phyloP scores from a whole-genome alignment of 768 basidiomycete genomes.

The Tubosaeta sp. region DNA sequence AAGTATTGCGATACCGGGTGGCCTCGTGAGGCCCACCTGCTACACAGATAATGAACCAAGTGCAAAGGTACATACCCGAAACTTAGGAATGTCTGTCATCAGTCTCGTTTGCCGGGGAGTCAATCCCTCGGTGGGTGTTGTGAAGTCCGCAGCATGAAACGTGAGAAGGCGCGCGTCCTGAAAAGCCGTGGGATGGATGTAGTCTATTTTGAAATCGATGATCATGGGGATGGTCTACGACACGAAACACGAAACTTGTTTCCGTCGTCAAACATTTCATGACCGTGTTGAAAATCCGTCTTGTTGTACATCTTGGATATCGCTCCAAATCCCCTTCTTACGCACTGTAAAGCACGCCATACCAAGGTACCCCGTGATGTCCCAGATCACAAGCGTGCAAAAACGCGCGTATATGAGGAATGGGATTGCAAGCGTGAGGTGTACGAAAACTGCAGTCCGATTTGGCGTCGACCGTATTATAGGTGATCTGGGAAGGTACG shows the following conservation, averaged over 20 bases:
- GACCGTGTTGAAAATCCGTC: constrained; percentile 21
- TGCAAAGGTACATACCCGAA: too few species aligned
- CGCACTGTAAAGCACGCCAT: constrained; percentile 93
- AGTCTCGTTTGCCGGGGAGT: too few species aligned
- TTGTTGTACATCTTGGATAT: constrained; percentile 26
- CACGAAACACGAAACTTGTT: background rate
- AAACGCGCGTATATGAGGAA: constrained; percentile 71
- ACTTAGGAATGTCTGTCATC: too few species aligned
- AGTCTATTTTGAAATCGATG: constrained; percentile 2
- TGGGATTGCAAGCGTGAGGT: constrained; percentile 63
- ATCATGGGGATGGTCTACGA: background rate
- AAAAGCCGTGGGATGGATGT: background rate
- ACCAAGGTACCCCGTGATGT: constrained; percentile 88
- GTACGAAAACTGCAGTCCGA: constrained; percentile 68
- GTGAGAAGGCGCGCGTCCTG: background rate
- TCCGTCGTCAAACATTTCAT: constrained; percentile 5
- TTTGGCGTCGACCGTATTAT: constrained; percentile 67
- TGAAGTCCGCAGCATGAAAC: too few species aligned
- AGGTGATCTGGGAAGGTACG: constrained; percentile 47
- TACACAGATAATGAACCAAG: too few species aligned
- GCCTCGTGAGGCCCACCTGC: too few species aligned
- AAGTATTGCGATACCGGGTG: too few species aligned
- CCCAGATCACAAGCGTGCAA: constrained; percentile 74
- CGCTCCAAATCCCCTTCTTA: constrained; percentile 72
- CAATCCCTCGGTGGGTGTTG: too few species aligned